Base-by-base conservation (phyloP, 1,139 yeast species). In the Blastobotrys raffinosifermentans region DNA sequence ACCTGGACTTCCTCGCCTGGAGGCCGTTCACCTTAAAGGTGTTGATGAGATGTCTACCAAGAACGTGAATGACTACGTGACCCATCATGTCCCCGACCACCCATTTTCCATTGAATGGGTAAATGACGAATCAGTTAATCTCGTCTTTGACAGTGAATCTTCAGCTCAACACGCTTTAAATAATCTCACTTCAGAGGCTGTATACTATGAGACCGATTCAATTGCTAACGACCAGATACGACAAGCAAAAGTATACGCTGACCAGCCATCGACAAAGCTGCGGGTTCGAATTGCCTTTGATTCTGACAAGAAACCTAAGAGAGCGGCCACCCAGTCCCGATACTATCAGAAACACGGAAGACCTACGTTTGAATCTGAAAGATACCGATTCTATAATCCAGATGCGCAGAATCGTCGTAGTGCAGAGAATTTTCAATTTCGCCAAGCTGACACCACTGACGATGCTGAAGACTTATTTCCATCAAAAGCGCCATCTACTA, bases 311-410 rank as follows among this genome's bases (percentile, higher is more conserved):
- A 80, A 81, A 48, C 73, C 73, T 31, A 68, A 67, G 44, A 73
- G 75, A 45, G 80, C 89, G 4, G 64, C 75, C 18, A 72, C 66
- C 11, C 72, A 70, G 41, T 79, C 87, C 19, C 60, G 85, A 29
- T 82, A 80, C 55, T 82, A 82, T 58, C 63, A 80, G 43, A 55
- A 80, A 14, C 80, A 82, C 51, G 93, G 93, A 2, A 91, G 80
- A 51, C 93, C 93, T 0, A 76, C 75, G 34, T 63, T 77, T 39
- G 63, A 60, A 35, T 69, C 66, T 10, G 59, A 57, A 31, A 34
- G 39, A 10, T 43, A 31, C 21, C 41, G 46, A 5, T 29, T 26
- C n/a, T 33, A 37, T 11, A 29, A 17, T 14, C 29, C 34, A 20
- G 26, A 25, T 11, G 37, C 37, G 16, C 7, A 14, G 11, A 31